Evolutionary conservation across 306 rosid species (phyloP).

Genomic region (Carpinus fangiana): DNA sequence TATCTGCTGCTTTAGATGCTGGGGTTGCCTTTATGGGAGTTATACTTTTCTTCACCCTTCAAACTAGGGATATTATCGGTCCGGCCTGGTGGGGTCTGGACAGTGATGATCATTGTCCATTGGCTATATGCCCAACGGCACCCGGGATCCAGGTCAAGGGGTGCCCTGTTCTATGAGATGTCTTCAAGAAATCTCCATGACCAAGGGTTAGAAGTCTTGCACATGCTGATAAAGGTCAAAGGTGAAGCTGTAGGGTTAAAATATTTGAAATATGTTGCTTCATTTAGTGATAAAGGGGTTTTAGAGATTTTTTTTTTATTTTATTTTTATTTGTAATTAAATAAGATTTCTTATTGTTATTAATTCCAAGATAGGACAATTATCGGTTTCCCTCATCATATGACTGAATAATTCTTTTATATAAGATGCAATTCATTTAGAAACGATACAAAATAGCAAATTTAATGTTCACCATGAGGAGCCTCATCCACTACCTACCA

Average conservation of each 20-base stretch:
- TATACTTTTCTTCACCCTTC: constrained; percentile 55
- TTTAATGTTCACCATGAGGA: background rate
- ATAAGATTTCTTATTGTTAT: background rate
- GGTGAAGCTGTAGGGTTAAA: background rate
- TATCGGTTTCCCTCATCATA: background rate
- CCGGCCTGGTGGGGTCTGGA: constrained; percentile 73
- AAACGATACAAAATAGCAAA: too few relatives aligned
- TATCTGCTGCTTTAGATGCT: constrained; percentile 74
- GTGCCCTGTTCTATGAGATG: constrained; percentile 46
- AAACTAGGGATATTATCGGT: constrained; percentile 35
- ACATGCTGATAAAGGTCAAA: background rate
- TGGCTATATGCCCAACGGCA: constrained; percentile 73
- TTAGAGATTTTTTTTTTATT: too few relatives aligned
- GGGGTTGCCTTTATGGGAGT: constrained; percentile 63
- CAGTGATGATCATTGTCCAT: constrained; percentile 44
- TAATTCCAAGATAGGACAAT: background rate
- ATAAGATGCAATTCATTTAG: background rate
- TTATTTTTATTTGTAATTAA: background rate
- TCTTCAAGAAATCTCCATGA: background rate
- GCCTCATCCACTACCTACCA: constrained; percentile 23
- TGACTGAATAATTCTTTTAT: background rate
- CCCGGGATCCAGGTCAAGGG: constrained; percentile 50
- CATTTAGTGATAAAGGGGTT: background rate
- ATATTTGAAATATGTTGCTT: background rate
- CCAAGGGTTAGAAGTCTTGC: background rate